Percentiles rank a stretch among this genome's conserved stretches.
Evolutionary conservation across 257 asterid genomes (phyloP).

Genomic region (Primulina eburnea): DNA sequence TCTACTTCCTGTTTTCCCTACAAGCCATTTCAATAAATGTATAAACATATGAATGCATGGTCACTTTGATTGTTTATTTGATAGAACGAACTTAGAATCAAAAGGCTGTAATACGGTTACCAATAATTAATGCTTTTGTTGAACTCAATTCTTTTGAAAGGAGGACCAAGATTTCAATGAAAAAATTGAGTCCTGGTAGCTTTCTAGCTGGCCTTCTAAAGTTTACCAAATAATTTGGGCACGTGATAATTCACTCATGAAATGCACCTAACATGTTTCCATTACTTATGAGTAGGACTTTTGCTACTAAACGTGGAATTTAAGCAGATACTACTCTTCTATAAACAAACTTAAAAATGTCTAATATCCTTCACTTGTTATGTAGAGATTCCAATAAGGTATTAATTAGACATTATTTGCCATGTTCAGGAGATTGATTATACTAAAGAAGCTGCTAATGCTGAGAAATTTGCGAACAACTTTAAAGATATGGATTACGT

Average conservation of each 20-base stretch:
- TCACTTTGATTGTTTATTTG: too few species aligned
- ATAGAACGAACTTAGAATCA: too few species aligned
- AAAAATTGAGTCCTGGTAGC: neutral
- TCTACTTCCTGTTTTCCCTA: neutral
- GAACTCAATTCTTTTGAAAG: too few species aligned
- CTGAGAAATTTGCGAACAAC: constrained; percentile 70
- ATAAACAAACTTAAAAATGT: constrained; percentile 1
- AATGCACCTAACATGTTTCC: neutral
- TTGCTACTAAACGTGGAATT: neutral
- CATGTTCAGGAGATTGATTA: constrained; percentile 78
- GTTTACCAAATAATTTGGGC: neutral
- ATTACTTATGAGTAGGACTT: neutral
- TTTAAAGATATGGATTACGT: constrained; percentile 77
- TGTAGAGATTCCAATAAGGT: neutral
- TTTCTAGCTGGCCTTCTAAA: neutral
- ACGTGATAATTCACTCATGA: neutral
- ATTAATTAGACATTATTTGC: constrained; percentile 4
- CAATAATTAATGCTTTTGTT: too few species aligned
- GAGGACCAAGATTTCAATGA: too few species aligned
- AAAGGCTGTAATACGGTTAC: too few species aligned
- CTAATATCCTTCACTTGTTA: neutral
- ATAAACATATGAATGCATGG: neutral
- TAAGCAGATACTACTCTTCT: neutral
- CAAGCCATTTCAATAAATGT: neutral
- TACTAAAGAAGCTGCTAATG: constrained; percentile 83